Percentiles rank a stretch among this genome's conserved stretches.
Evolutionary conservation across 2,329 filamentous ascomycete genomes (phyloP).

Genomic region (Ophiosphaerella korrae): DNA sequence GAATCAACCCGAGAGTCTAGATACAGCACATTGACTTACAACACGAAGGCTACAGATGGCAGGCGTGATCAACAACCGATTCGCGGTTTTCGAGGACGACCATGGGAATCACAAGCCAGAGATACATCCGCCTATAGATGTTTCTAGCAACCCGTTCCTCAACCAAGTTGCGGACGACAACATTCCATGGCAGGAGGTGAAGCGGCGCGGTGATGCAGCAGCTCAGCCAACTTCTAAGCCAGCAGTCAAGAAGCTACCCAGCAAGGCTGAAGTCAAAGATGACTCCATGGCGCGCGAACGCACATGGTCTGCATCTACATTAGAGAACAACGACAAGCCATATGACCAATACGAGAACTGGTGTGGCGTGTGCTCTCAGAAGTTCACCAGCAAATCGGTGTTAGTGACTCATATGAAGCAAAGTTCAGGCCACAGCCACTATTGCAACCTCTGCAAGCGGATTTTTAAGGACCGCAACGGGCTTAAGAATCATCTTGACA

Average conservation of each 20-base stretch:
- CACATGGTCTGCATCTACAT: conserved; percentile 10
- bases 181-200: conserved; percentile 35
- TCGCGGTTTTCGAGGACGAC: conserved; percentile 25
- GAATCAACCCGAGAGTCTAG: not conserved
- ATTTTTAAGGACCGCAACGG: conserved; percentile 43
- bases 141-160: conserved; percentile 21
- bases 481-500: conserved; percentile 42
- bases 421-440: conserved; percentile 31
- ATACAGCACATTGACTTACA: not conserved
- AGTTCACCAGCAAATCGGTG: conserved; percentile 27
- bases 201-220: conserved; percentile 17
- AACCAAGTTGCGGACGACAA: conserved; percentile 31
- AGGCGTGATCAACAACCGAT: conserved; percentile 25
- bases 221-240: not conserved
- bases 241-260: conserved; percentile 10
- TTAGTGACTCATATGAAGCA: conserved; percentile 36
- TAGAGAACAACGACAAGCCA: conserved; percentile 13
- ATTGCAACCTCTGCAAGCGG: conserved; percentile 44
- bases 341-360: conserved; percentile 34
- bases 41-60: conserved; percentile 17
- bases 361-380: conserved; percentile 38
- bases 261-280: conserved; percentile 10
- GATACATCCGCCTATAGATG: conserved; percentile 4
- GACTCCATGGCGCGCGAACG: conserved; percentile 4
- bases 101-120: conserved; percentile 11